Conservation (phyloP, 768 basidiomycete species). For the Lentinula sp. region DNA sequence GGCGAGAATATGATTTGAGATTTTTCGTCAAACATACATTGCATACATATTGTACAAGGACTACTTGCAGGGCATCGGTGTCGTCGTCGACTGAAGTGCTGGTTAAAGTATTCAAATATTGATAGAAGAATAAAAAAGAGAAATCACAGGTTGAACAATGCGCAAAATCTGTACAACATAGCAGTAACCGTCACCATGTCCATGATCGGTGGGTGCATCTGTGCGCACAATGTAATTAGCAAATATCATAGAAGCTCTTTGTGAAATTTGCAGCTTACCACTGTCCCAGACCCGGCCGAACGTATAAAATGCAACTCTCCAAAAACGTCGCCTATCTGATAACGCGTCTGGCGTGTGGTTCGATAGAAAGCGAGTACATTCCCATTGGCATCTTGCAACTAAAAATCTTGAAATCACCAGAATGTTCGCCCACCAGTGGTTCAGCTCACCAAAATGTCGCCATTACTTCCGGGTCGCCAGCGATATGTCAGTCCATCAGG, state of each 20-base stretch:
- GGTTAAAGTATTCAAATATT: background rate
- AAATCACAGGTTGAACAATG: conserved; percentile 40
- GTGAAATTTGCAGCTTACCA: conserved; percentile 37
- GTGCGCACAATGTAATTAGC: conserved; percentile 10
- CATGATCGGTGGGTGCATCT: conserved; percentile 90
- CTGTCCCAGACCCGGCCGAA: conserved; percentile 72
- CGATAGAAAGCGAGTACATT: conserved; percentile 76
- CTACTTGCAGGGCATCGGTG: background rate
- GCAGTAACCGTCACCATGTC: conserved; percentile 80
- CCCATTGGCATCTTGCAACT: conserved; percentile 71
- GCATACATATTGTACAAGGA: conserved; percentile 7
- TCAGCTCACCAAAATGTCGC: conserved; percentile 53
- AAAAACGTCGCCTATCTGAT: conserved; percentile 82
- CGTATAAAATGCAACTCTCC: conserved; percentile 83
- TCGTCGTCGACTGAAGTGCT: background rate
- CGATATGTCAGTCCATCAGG: conserved; percentile 78
- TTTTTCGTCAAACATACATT: background rate
- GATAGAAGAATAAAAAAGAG: background rate
- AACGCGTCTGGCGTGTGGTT: conserved; percentile 69
- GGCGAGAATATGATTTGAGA: background rate
- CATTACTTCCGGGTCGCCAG: conserved; percentile 65
- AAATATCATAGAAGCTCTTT: background rate
- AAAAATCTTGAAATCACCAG: conserved; percentile 6
- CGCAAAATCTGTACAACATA: conserved; percentile 81
- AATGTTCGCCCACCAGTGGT: background rate